These are phyloP conservation scores for Carnegiea gigantea DNA, from an alignment of 179 eudicot genomes.

Conservation along the genomic window DNA sequence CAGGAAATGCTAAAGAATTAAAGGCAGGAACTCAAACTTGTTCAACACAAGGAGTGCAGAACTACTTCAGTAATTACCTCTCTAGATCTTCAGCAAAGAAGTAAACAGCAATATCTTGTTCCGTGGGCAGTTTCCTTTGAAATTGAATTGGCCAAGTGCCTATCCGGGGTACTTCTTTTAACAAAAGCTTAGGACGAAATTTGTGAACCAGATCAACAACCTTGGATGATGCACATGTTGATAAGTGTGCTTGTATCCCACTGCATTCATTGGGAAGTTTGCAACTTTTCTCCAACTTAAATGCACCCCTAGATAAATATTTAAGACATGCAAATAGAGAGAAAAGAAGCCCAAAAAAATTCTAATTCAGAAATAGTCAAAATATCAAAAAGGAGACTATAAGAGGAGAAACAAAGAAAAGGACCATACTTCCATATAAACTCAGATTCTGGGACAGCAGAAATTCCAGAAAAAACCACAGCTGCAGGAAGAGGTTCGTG, in stretches of 20 bases:
- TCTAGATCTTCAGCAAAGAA: slow-evolving; percentile 49
- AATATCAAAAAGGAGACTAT: background rate
- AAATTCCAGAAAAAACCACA: slow-evolving; percentile 10
- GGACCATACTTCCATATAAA: slow-evolving; percentile 46
- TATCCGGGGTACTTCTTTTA: slow-evolving; percentile 30
- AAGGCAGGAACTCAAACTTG: background rate
- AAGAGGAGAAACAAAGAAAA: slow-evolving; percentile 4
- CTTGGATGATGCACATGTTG: slow-evolving; percentile 37
- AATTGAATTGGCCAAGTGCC: slow-evolving; percentile 39
- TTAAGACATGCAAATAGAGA: background rate
- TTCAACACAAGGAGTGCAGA: background rate
- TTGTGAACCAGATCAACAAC: slow-evolving; percentile 33
- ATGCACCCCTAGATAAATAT: slow-evolving; percentile 36
- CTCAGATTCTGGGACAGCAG: slow-evolving; percentile 37
- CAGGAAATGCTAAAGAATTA: slow-evolving; percentile 18
- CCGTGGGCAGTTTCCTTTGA: slow-evolving; percentile 30
- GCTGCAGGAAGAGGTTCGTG: slow-evolving; percentile 6
- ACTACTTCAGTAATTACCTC: slow-evolving; percentile 31
- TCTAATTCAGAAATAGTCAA: background rate
- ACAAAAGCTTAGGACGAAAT: slow-evolving; percentile 29
- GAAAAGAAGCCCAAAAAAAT: background rate
- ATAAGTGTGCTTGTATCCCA: slow-evolving; percentile 48
- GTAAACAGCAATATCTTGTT: slow-evolving; percentile 44
- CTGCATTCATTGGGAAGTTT: slow-evolving; percentile 27
- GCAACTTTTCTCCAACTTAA: slow-evolving; percentile 37